A percentile compares a stretch with the other conserved stretches of the same genome.
These are phyloP conservation scores for Suhomyces bokatorum DNA, from an alignment of 1,139 yeast species.

Conservation along the genomic window DNA sequence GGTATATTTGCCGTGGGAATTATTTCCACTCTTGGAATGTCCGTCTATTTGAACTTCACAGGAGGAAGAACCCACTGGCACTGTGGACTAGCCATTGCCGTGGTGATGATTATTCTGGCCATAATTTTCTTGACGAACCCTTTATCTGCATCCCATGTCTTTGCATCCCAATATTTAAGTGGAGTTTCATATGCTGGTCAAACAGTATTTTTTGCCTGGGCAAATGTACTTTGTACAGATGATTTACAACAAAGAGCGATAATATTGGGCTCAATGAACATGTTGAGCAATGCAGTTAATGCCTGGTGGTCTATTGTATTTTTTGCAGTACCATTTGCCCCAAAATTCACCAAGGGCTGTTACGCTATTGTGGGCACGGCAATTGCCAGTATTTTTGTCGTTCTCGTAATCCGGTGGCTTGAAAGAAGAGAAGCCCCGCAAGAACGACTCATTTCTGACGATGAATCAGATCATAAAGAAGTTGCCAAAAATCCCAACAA, in stretches of 20 bases:
- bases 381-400: conserved; percentile 25
- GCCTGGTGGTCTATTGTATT: conserved; percentile 65
- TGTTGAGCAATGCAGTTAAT: conserved; percentile 61
- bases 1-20: conserved; percentile 58
- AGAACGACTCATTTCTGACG: neutral
- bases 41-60: conserved; percentile 49
- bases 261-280: conserved; percentile 62
- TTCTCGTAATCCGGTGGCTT: conserved; percentile 17
- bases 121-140: conserved; percentile 42
- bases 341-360: conserved; percentile 51
- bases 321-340: conserved; percentile 51
- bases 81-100: conserved; percentile 45
- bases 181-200: conserved; percentile 60
- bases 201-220: conserved; percentile 61
- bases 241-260: conserved; percentile 60
- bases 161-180: conserved; percentile 55
- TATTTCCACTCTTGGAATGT: conserved; percentile 44
- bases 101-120: conserved; percentile 42
- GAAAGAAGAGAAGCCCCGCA: neutral
- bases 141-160: conserved; percentile 35
- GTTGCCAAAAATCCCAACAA: neutral
- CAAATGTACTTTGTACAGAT: conserved; percentile 52
- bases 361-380: conserved; percentile 59
- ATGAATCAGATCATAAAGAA: neutral
- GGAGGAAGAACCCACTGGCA: conserved; percentile 55